Percentiles rank a stretch among this genome's conserved stretches.
Evolutionary conservation across 192 early-diverging fungal species (phyloP).

Genomic region (Phycomyces nitens): DNA sequence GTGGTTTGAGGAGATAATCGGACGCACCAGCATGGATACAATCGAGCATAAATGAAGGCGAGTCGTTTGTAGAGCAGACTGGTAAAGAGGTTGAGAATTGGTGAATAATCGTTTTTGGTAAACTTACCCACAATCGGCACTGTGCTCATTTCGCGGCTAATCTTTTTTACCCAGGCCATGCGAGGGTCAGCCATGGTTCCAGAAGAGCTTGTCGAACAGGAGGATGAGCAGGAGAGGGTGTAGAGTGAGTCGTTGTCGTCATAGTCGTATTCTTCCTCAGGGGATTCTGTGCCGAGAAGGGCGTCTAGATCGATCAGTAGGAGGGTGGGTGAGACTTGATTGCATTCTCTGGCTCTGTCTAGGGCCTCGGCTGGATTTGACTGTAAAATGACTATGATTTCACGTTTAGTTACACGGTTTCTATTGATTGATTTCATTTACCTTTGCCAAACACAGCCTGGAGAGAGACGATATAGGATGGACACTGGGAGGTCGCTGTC

Average conservation of each 20-base stretch:
- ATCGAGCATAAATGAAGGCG: slow-evolving; percentile 36
- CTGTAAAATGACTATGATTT: slow-evolving; percentile 8
- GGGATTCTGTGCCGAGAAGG: neutral
- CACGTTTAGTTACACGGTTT: neutral
- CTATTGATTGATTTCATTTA: neutral
- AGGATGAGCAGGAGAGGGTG: neutral
- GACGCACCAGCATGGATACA: slow-evolving; percentile 50
- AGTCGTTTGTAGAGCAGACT: slow-evolving; percentile 37
- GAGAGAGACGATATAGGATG: slow-evolving; percentile 1
- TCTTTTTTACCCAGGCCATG: slow-evolving; percentile 1
- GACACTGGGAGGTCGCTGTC: neutral
- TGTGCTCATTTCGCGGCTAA: slow-evolving; percentile 12
- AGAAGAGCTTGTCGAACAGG: slow-evolving; percentile 3
- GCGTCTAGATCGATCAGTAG: slow-evolving; percentile 16
- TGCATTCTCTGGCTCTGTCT: slow-evolving; percentile 8
- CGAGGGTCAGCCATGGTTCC: neutral
- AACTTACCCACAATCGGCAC: slow-evolving; percentile 9
- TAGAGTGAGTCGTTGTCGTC: neutral
- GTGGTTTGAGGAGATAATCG: slow-evolving; percentile 50
- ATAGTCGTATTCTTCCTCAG: neutral
- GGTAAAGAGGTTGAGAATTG: slow-evolving; percentile 18
- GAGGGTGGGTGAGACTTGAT: neutral
- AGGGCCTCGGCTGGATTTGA: slow-evolving; percentile 14
- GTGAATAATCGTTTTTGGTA: neutral
- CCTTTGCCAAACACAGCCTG: slow-evolving; percentile 17